Conservation (phyloP, 106 monocot species). For the Dioscorea alata region DNA sequence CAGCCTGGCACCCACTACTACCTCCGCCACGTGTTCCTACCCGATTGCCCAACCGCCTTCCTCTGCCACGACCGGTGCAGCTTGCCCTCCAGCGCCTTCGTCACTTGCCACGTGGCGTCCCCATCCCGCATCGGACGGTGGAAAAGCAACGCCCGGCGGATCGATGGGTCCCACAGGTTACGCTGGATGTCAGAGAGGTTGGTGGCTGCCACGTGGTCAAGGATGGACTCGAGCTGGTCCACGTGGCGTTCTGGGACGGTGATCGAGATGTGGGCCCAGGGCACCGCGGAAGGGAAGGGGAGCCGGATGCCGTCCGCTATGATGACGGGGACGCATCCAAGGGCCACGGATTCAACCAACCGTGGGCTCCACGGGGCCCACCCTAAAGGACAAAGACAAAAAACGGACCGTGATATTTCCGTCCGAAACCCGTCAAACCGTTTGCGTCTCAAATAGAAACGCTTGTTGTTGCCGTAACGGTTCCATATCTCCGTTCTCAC, state of each 20-base stretch:
- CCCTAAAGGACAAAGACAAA: constrained; percentile 84
- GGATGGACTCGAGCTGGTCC: constrained; percentile 39
- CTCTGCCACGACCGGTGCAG: constrained; percentile 23
- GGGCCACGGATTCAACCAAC: constrained; percentile 76
- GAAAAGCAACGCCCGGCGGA: constrained; percentile 56
- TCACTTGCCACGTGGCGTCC: constrained; percentile 89
- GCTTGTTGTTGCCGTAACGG: constrained; percentile 36
- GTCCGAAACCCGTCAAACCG: constrained; percentile 44
- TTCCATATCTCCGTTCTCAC: constrained; percentile 77
- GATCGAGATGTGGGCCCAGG: constrained; percentile 73
- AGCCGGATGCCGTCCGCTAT: constrained; percentile 85
- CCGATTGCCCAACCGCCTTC: not conserved
- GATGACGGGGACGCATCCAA: constrained; percentile 92
- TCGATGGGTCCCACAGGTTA: constrained; percentile 68
- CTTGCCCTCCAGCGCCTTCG: constrained; percentile 39
- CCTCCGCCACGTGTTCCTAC: not conserved
- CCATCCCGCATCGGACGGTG: constrained; percentile 39
- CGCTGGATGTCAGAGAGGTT: constrained; percentile 72
- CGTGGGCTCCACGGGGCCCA: constrained; percentile 99
- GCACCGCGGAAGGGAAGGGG: constrained; percentile 57
- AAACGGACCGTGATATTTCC: constrained; percentile 75
- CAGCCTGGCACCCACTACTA: too few relatives aligned
- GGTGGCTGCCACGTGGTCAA: constrained; percentile 63
- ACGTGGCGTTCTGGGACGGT: constrained; percentile 65
- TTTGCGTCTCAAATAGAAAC: constrained; percentile 65